Percentiles rank a stretch among this genome's conserved stretches.
These are phyloP conservation scores for Flaveria brownii DNA, from an alignment of 129 eudicot species.

Conservation along the genomic window DNA sequence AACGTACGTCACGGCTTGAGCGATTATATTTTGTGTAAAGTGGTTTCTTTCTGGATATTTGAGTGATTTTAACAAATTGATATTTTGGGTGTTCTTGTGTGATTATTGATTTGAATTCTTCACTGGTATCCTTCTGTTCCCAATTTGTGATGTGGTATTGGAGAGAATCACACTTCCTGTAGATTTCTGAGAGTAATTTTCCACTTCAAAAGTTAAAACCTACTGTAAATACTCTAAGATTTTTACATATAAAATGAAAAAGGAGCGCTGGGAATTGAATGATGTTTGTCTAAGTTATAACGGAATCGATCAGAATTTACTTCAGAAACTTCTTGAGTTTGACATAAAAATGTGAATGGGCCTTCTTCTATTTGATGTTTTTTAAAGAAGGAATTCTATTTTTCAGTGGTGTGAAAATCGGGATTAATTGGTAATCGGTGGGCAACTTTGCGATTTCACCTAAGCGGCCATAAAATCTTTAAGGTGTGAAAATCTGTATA, in stretches of 20 bases:
- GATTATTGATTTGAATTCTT: constrained; percentile 2
- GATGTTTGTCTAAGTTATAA: neutral
- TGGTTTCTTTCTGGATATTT: too few relatives aligned
- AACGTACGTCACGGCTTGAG: neutral
- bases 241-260: neutral
- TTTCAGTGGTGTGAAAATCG: too few relatives aligned
- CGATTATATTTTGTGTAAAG: too few relatives aligned
- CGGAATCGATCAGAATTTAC: neutral
- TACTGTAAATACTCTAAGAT: neutral
- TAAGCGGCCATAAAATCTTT: too few relatives aligned
- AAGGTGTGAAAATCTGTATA: too few relatives aligned
- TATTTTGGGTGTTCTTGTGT: neutral
- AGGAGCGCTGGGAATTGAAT: constrained; percentile 8
- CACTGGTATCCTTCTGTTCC: neutral
- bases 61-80: too few relatives aligned
- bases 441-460: too few relatives aligned
- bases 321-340: neutral
- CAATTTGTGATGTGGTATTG: neutral
- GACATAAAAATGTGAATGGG: neutral
- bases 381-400: too few relatives aligned
- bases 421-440: too few relatives aligned
- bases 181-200: constrained; percentile 8
- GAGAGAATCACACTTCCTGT: constrained; percentile 4
- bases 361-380: neutral
- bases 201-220: neutral